These are phyloP conservation scores for Trichoderma gamsii DNA, from an alignment of 495 filamentous ascomycete species.

Conservation along the genomic window DNA sequence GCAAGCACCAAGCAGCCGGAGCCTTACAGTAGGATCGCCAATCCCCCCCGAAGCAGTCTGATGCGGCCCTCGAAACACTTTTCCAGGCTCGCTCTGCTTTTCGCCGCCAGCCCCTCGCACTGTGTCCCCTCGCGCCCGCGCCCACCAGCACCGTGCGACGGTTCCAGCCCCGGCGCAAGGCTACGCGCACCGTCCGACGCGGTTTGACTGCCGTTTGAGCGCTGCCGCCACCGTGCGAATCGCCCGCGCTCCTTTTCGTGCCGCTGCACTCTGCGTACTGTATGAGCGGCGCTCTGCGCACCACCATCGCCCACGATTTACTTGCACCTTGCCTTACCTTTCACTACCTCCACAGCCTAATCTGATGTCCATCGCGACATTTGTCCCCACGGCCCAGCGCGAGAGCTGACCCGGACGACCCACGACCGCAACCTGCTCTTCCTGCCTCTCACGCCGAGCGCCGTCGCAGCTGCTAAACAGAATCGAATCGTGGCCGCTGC, in stretches of 20 bases:
- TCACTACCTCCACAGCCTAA: conserved; percentile 14
- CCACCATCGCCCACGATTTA: conserved; percentile 6
- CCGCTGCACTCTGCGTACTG: not conserved
- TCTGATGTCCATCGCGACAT: conserved; percentile 14
- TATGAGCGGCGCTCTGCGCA: conserved; percentile 7
- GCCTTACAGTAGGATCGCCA: conserved; percentile 9
- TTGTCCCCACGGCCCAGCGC: conserved; percentile 13
- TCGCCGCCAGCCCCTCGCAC: conserved; percentile 5
- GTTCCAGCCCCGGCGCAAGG: not conserved
- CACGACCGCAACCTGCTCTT: not conserved
- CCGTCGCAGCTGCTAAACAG: not conserved
- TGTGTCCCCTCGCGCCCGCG: not conserved
- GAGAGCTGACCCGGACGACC: conserved; percentile 13
- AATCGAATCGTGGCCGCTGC: not conserved
- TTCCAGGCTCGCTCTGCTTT: conserved; percentile 3
- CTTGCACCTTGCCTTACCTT: conserved; percentile 8
- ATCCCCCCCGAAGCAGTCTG: not conserved
- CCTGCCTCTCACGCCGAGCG: not conserved
- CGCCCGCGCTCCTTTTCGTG: conserved; percentile 2
- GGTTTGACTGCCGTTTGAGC: not conserved
- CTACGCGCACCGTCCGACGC: conserved; percentile 3
- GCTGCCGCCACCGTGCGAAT: not conserved
- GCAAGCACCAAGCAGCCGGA: conserved; percentile 2
- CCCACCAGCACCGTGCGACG: not conserved
- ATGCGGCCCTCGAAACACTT: conserved; percentile 8